Base-by-base conservation (phyloP, 805 yeast species). In the Candida piceae region DNA sequence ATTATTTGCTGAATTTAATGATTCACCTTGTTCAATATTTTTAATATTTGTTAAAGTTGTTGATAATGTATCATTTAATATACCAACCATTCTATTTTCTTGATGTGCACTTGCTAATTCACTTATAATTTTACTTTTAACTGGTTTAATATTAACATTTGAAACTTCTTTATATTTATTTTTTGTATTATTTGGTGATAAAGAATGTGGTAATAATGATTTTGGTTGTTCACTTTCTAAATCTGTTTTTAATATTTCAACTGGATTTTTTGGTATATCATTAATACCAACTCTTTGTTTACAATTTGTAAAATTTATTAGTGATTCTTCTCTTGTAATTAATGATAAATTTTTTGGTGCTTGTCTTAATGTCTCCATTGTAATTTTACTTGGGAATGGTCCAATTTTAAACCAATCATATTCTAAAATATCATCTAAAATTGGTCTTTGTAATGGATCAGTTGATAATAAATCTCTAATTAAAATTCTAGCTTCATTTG, bases 181-280 rank as follows among this genome's bases (percentile, higher is more conserved):
- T 56, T 79, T 84, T 31, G 96, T 87, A 55, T 86, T 88, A 48
- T 90, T 90, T 13, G 97, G 97, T 17, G 96, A 88, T 55, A 89
- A 73, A 2, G 95, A 84, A 50, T 81, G 84, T 25, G 97, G 97
- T 49, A 89, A 67, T 42, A 89, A 72, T 3, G 85, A 62, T 49
- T 67, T 74, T 32, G 83, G 80, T 50, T 72, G 75, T 57, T 80
- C 84, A 37, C 83, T 76, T 48, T 78, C 80, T 48, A 81, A 65
- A 57, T 81, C 89, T 1, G 82, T 71, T 55, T 72, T 76, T 41
- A 81, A 70, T 22, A 81, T 78, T 53, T 80, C 83, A 35, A 81
- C 84, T 12, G 87, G 87, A 48, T 72, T 76, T 49, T 71, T 78
- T 38, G 57, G 53, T 44, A 63, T 67, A 27, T 58, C 63, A 45